Conservation (phyloP, 371 early-diverging fungal species). For the Syncephalastrum contaminatum region DNA sequence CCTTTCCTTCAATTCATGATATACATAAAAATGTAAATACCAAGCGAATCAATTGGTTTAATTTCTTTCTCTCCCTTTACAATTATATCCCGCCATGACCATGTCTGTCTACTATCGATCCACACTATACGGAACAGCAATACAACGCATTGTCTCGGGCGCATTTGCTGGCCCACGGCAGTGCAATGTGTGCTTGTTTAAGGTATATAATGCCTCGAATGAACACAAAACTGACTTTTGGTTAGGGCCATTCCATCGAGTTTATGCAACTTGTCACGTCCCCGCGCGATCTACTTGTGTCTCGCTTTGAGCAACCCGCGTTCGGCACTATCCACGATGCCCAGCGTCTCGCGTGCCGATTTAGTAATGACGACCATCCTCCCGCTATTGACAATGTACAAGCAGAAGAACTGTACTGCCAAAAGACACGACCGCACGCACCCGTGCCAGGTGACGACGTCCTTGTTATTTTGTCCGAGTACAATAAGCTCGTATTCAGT, state of each 20-base stretch:
- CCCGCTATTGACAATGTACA: neutral
- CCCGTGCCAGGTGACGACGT: constrained; percentile 31
- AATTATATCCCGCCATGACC: too few species aligned
- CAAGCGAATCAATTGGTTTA: too few species aligned
- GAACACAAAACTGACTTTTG: neutral
- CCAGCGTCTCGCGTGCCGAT: constrained; percentile 16
- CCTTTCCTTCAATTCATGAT: too few species aligned
- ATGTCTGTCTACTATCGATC: constrained; percentile 38
- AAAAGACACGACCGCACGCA: constrained; percentile 20
- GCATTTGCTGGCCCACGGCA: constrained; percentile 12
- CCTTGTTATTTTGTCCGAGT: constrained; percentile 37
- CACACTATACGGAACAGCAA: constrained; percentile 23
- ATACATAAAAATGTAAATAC: too few species aligned
- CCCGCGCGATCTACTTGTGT: constrained; percentile 7
- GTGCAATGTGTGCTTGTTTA: constrained; percentile 31
- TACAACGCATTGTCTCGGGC: constrained; percentile 27
- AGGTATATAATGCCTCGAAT: neutral
- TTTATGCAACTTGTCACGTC: constrained; percentile 13
- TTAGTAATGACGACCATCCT: constrained; percentile 10
- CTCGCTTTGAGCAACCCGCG: constrained; percentile 28
- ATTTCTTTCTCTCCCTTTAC: too few species aligned
- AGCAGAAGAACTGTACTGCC: constrained; percentile 7
- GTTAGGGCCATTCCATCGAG: constrained; percentile 27
- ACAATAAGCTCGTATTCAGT: constrained; percentile 39
- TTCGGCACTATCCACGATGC: constrained; percentile 37